Evolutionary conservation across 2,329 filamentous ascomycete species (phyloP).

Genomic region (Cordyceps pruinosa): DNA sequence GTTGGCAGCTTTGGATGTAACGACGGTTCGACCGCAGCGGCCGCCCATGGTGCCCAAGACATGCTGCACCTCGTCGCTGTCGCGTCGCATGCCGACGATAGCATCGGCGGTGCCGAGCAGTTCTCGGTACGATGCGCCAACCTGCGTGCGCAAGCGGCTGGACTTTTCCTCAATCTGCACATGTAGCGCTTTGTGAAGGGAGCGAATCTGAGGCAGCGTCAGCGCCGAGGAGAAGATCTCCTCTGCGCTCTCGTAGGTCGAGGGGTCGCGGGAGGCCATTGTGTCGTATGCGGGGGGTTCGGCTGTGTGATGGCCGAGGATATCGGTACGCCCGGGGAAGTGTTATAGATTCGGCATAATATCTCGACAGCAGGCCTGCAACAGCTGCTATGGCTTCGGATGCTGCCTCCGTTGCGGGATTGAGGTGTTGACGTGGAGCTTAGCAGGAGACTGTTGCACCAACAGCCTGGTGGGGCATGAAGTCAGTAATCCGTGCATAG

Average conservation of each 20-base stretch:
- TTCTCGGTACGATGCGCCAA: conserved; percentile 71
- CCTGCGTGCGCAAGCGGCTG: conserved; percentile 54
- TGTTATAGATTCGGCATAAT: not conserved
- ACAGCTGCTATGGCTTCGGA: not conserved
- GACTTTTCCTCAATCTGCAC: conserved; percentile 56
- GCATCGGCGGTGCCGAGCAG: conserved; percentile 86
- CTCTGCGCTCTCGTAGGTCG: conserved; percentile 38
- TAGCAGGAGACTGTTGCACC: not conserved
- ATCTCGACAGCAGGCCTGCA: not conserved
- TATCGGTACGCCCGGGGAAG: not conserved
- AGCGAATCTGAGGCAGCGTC: conserved; percentile 57
- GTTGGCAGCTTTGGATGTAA: conserved; percentile 59
- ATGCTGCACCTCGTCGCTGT: conserved; percentile 68
- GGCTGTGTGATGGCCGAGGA: not conserved
- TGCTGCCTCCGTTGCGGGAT: not conserved
- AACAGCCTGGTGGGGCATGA: not conserved
- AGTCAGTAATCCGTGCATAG: too few relatives aligned
- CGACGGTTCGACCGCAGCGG: conserved; percentile 64
- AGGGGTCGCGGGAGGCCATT: conserved; percentile 41
- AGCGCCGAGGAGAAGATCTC: conserved; percentile 49
- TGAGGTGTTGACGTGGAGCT: conserved; percentile 5
- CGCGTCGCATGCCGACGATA: conserved; percentile 81
- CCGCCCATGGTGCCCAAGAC: conserved; percentile 66
- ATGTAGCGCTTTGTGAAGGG: conserved; percentile 55
- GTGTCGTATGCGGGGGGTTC: conserved; percentile 9